Evolutionary conservation across 768 basidiomycete species (phyloP).

Genomic region (Leccinum variicolor): DNA sequence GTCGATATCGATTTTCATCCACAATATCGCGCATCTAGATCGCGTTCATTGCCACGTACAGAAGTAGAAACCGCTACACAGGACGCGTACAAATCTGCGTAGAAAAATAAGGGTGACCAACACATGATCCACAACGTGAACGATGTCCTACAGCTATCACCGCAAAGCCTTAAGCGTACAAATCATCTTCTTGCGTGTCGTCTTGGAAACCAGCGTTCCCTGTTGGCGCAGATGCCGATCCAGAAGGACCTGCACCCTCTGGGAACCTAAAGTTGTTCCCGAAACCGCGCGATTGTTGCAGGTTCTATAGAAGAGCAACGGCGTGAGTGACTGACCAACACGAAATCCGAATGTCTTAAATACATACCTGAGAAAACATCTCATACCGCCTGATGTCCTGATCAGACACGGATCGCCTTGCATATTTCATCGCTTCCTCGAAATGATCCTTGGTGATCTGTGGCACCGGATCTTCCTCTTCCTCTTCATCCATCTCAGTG

Average conservation of each 20-base stretch:
- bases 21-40: slow-evolving; percentile 3
- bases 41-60: slow-evolving; percentile 3
- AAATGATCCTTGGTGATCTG: slow-evolving; percentile 90
- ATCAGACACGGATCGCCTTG: slow-evolving; percentile 95
- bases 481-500: slow-evolving; percentile 69
- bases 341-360: not conserved
- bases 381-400: slow-evolving; percentile 97
- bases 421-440: slow-evolving; percentile 98
- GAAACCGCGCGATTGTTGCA: slow-evolving; percentile 89
- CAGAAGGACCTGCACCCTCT: slow-evolving; percentile 49
- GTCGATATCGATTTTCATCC: no score
- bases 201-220: slow-evolving; percentile 81
- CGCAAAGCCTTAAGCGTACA: slow-evolving; percentile 65
- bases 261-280: slow-evolving; percentile 99
- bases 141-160: not conserved
- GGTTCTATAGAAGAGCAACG: slow-evolving; percentile 41
- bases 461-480: slow-evolving; percentile 86
- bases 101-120: not conserved
- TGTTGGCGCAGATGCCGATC: slow-evolving; percentile 39
- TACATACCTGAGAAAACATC: slow-evolving; percentile 87
- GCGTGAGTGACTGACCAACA: not conserved
- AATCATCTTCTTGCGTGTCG: slow-evolving; percentile 84
- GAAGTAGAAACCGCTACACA: slow-evolving; percentile 6
- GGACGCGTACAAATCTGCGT: not conserved
- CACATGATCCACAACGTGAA: not conserved